Percentiles rank a stretch among this genome's conserved stretches.
phyloP scores from a whole-genome alignment of 345 rosid genomes.

The Excoecaria cochinchinensis region DNA sequence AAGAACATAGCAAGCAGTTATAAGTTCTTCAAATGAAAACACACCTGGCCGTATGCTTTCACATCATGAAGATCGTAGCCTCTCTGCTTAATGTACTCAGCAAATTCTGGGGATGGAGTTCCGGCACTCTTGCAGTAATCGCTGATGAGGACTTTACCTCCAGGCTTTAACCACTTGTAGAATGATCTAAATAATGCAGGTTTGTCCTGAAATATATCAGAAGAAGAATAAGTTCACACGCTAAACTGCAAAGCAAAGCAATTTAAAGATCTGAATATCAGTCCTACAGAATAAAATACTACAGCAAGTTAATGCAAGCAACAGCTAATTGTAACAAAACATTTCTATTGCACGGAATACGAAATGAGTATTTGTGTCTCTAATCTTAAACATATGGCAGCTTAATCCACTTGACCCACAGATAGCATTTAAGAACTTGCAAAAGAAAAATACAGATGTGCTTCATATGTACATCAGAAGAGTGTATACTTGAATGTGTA shows the following conservation, averaged over 20 bases:
- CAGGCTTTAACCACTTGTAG: constrained; percentile 92
- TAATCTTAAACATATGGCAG: background rate
- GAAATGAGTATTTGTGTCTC: background rate
- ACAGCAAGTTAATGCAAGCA: background rate
- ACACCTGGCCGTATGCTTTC: constrained; percentile 80
- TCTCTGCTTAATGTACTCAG: constrained; percentile 72
- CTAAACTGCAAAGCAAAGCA: background rate
- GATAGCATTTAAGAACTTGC: background rate
- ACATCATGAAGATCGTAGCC: constrained; percentile 93
- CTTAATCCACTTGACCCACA: background rate
- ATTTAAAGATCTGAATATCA: background rate
- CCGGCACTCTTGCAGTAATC: constrained; percentile 81
- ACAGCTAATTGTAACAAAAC: background rate
- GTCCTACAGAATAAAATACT: background rate
- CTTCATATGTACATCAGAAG: background rate
- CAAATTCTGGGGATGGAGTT: constrained; percentile 65
- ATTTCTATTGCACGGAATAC: background rate
- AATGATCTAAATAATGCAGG: constrained; percentile 80
- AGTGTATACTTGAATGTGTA: constrained; percentile 74
- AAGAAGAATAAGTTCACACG: background rate
- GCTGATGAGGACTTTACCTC: constrained; percentile 90
- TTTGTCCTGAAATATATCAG: constrained; percentile 63
- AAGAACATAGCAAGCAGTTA: constrained; percentile 2
- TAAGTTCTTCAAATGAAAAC: constrained; percentile 3
- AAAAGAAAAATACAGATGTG: background rate